Evolutionary conservation across 805 yeast species (phyloP).

Genomic region (Lipomyces sp.): DNA sequence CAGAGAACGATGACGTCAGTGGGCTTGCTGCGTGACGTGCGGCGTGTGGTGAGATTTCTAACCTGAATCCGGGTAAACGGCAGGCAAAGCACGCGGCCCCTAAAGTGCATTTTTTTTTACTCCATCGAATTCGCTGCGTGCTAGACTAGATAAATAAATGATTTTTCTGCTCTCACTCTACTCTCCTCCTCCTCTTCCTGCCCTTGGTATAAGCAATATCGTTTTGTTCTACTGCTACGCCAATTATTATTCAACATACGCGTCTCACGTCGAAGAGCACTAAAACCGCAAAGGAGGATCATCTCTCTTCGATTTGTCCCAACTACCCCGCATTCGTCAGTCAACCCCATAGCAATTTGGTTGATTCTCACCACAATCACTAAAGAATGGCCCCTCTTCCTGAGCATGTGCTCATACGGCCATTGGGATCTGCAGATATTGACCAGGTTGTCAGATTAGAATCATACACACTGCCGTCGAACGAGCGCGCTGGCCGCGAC

Average conservation of each 20-base stretch:
- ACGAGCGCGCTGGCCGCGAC: conserved; percentile 70
- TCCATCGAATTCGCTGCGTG: background rate
- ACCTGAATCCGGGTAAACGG: background rate
- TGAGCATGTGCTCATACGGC: conserved; percentile 69
- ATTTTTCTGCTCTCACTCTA: background rate
- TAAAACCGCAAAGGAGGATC: background rate
- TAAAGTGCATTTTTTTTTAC: background rate
- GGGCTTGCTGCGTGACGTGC: background rate
- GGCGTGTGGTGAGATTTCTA: background rate
- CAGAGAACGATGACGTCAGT: background rate
- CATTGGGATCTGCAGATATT: conserved; percentile 75
- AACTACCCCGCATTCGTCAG: background rate
- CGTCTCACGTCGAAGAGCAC: too few relatives aligned
- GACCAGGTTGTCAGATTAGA: conserved; percentile 68
- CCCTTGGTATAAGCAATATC: background rate
- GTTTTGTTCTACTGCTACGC: background rate
- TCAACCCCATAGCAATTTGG: background rate
- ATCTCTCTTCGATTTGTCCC: background rate
- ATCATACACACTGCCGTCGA: conserved; percentile 65
- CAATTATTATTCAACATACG: background rate
- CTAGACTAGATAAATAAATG: background rate
- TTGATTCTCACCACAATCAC: background rate
- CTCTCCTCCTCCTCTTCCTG: background rate
- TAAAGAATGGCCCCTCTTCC: conserved; percentile 49
- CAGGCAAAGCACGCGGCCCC: too few relatives aligned